Conservation (phyloP, 331 rosid species). For the Spiraea crenata region DNA sequence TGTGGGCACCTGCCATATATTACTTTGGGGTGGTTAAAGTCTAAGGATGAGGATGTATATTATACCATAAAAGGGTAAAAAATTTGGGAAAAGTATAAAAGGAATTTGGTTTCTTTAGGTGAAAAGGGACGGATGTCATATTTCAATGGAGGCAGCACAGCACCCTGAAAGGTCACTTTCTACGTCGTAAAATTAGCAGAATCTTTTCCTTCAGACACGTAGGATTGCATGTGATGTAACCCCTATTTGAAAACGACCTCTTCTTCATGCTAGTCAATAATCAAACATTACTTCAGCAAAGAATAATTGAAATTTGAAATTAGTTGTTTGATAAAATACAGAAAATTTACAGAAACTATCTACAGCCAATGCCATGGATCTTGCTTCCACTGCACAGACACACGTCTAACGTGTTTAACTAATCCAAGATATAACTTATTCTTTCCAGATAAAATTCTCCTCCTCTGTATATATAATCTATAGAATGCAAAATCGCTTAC, state of each 20-base stretch:
- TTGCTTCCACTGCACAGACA: constrained; percentile 21
- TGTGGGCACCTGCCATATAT: constrained; percentile 4
- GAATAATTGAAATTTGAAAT: not conserved
- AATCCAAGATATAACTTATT: constrained; percentile 25
- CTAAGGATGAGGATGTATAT: not conserved
- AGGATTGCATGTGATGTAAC: not conserved
- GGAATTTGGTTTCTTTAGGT: not conserved
- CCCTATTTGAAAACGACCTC: not conserved
- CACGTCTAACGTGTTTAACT: constrained; percentile 20
- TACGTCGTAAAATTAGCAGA: not conserved
- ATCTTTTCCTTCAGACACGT: not conserved
- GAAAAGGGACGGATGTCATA: not conserved
- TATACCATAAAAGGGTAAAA: constrained; percentile 1
- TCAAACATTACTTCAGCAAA: not conserved
- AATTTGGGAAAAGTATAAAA: constrained; percentile 1
- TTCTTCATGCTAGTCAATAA: not conserved
- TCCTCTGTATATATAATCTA: constrained; percentile 60
- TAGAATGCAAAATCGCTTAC: constrained; percentile 61
- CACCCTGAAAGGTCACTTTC: constrained; percentile 12
- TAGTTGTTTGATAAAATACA: not conserved
- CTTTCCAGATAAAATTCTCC: constrained; percentile 41
- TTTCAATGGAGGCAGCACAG: not conserved
- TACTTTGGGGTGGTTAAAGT: not conserved
- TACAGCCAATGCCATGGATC: constrained; percentile 8
- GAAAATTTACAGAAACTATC: constrained; percentile 8